Percentiles rank a stretch among this genome's conserved stretches.
phyloP scores from a whole-genome alignment of 2,329 filamentous ascomycete genomes.

The Aureobasidium sp. region DNA sequence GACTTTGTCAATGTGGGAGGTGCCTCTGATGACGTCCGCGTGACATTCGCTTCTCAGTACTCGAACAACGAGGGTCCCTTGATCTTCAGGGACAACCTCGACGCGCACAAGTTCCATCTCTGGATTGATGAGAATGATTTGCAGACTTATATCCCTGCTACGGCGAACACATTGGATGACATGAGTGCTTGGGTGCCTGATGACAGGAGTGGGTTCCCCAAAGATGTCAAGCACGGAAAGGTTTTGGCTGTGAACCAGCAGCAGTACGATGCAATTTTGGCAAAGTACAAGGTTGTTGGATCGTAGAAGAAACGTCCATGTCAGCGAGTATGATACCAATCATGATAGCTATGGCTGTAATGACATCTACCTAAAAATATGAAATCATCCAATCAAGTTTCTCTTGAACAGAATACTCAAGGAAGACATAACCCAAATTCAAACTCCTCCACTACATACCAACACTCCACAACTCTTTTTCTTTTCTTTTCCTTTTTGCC shows the following conservation, averaged over 20 bases:
- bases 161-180: background rate
- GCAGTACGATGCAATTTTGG: background rate
- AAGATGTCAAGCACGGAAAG: background rate
- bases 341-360: too few species aligned
- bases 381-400: too few species aligned
- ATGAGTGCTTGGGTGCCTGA: slow-evolving; percentile 3
- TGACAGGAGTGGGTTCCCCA: background rate
- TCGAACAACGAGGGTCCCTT: background rate
- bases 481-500: too few species aligned
- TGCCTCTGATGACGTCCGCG: background rate
- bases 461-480: too few species aligned
- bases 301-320: background rate
- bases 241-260: background rate
- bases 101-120: background rate
- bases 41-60: background rate
- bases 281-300: background rate
- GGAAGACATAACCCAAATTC: too few species aligned
- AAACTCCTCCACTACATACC: too few species aligned
- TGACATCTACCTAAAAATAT: too few species aligned
- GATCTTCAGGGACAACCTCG: background rate
- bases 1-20: background rate
- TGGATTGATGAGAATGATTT: slow-evolving; percentile 2
- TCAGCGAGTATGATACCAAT: too few species aligned
- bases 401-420: too few species aligned
- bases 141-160: background rate